Evolutionary conservation across 2,329 filamentous ascomycete species (phyloP).

Genomic region (Acephala macrosclerotiorum): DNA sequence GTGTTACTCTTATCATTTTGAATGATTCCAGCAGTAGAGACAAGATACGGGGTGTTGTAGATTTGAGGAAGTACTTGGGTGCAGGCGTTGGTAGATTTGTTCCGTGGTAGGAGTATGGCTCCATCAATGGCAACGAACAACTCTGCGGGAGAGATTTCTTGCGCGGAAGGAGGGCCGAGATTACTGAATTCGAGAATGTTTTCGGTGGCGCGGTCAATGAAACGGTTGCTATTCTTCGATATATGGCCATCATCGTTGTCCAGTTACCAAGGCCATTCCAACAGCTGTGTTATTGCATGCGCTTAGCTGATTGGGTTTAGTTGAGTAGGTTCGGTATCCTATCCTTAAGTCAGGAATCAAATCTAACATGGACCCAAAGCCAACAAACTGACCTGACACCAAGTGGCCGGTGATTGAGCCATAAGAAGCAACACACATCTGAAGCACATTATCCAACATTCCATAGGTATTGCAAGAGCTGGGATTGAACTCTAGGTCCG

Average conservation of each 20-base stretch:
- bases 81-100: not conserved
- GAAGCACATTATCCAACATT: not conserved
- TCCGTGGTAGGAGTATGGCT: not conserved
- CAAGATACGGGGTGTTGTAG: not conserved
- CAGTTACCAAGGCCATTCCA: not conserved
- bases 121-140: not conserved
- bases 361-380: not conserved
- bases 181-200: not conserved
- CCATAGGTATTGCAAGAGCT: not conserved
- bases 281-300: not conserved
- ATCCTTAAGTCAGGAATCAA: not conserved
- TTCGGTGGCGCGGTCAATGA: not conserved
- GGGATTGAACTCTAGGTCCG: not conserved
- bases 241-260: conserved; percentile 3
- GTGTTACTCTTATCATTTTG: not conserved
- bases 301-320: not conserved
- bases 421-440: not conserved
- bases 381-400: not conserved
- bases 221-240: not conserved
- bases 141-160: not conserved
- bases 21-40: not conserved
- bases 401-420: not conserved
- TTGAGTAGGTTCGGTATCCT: not conserved
- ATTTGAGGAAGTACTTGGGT: not conserved
- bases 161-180: not conserved